Percentiles rank a stretch among this genome's conserved stretches.
Conservation (phyloP, 164 flowering plant genomes). For the Platanus orientalis region DNA sequence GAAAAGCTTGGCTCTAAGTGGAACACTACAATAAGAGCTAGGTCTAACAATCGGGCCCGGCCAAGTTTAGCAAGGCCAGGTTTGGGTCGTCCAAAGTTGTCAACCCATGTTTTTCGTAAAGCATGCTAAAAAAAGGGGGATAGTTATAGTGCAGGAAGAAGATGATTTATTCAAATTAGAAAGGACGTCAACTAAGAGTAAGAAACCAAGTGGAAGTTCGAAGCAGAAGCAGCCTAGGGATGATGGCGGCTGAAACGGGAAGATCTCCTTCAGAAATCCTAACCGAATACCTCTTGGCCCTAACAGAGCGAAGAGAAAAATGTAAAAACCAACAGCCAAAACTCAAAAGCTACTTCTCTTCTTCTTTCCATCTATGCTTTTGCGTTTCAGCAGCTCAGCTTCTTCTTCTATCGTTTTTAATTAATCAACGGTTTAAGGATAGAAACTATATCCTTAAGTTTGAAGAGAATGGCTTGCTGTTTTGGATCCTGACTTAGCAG, state of each 20-base stretch:
- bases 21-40: too few species aligned
- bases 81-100: too few species aligned
- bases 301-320: conserved; percentile 12
- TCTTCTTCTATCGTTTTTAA: conserved; percentile 52
- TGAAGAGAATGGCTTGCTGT: too few species aligned
- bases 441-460: too few species aligned
- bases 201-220: conserved; percentile 10
- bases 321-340: not conserved
- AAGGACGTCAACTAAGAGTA: not conserved
- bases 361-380: conserved; percentile 6
- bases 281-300: conserved; percentile 28
- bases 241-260: not conserved
- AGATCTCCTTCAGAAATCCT: conserved; percentile 25
- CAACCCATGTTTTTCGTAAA: too few species aligned
- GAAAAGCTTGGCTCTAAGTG: too few species aligned
- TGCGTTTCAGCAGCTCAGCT: conserved; percentile 52
- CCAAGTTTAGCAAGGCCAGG: too few species aligned
- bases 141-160: too few species aligned
- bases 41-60: too few species aligned
- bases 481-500: too few species aligned
- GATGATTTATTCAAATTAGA: too few species aligned
- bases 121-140: too few species aligned
- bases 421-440: conserved; percentile 42
- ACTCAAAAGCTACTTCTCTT: not conserved
- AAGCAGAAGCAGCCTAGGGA: conserved; percentile 10